Evolutionary conservation across 768 basidiomycete genomes (phyloP), one percentile per base, ranked within the genome.

Genomic region (Tylopilus plumbeoviolaceoides): DNA sequence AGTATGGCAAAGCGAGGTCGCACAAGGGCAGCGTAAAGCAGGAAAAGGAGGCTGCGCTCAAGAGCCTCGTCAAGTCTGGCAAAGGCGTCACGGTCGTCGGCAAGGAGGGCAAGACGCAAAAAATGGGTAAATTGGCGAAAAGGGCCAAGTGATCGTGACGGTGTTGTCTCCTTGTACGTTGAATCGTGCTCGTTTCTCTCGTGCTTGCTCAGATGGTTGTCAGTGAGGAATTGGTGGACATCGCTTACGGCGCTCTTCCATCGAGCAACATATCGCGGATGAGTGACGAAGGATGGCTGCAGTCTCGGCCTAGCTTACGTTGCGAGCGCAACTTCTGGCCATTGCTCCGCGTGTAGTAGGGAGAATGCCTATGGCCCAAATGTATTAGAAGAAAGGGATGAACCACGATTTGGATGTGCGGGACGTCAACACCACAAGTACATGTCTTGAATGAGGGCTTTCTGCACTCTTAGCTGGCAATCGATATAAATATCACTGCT

Each of bases 21-120:
- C 64, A 68, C 50, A 80, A 76, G 59, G 72, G 25, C 53, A 73
- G 25, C 23, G 76, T 83, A 23, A 90, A 87, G 70, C 85, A 83
- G 62, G 87, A 94, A 72, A 97, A 98, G 71, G 84, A 91, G 55
- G 81, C 78, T 12, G 91, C 90, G 14, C 72, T 94, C 54, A 83
- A 86, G 68, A 87, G 79, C 57, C 78, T 97, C 9, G 85, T 97
- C 27, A 94, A 91, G 65, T 80, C 76, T 28, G 90, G 91, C 1
- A 88, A 83, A 64, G 91, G 93, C 0, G 87, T 94, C 38, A 94
- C 91, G 0, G 84, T 95, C 17, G 80, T 95, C 39, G 93, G 92
- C 21, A 95, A 93, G 69, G 72, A 71, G 59, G 72, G 67, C 23
- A 66, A 67, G 45, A 70, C 67, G 56, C 72, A 70, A 57, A 74